A percentile compares a stretch with the other conserved stretches of the same genome.
These are phyloP conservation scores for Fusarium torulosum DNA, from an alignment of 2,329 filamentous ascomycete genomes.

Conservation along the genomic window DNA sequence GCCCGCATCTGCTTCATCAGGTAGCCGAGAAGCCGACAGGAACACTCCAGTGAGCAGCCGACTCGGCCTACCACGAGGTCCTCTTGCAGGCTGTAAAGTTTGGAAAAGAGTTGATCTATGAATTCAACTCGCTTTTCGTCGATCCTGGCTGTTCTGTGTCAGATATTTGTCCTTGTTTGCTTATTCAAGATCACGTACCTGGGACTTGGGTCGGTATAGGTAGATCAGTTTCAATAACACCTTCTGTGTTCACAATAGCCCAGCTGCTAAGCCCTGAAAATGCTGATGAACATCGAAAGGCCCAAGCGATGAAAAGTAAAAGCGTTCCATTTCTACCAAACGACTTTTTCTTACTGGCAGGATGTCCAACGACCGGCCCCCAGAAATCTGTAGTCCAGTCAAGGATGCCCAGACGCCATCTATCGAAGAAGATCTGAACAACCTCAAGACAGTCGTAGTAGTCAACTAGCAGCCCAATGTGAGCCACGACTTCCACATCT, in stretches of 20 bases:
- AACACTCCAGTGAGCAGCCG: not conserved
- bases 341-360: not conserved
- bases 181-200: not conserved
- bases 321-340: not conserved
- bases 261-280: not conserved
- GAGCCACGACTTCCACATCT: not conserved
- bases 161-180: not conserved
- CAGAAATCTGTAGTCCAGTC: not conserved
- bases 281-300: not conserved
- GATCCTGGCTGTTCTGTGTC: not conserved
- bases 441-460: slow-evolving; percentile 6
- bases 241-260: not conserved
- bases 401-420: not conserved
- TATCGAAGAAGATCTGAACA: slow-evolving; percentile 1
- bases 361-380: not conserved
- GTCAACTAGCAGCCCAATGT: not conserved
- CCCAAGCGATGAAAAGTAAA: not conserved
- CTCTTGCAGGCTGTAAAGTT: not conserved
- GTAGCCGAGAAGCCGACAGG: not conserved
- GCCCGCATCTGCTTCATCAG: not conserved
- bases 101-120: not conserved
- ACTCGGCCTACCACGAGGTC: not conserved
- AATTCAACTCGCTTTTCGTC: not conserved
- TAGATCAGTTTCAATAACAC: not conserved
- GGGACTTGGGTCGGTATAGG: not conserved